Conservation (phyloP, 495 filamentous ascomycete species). For the Penicillium steckii region DNA sequence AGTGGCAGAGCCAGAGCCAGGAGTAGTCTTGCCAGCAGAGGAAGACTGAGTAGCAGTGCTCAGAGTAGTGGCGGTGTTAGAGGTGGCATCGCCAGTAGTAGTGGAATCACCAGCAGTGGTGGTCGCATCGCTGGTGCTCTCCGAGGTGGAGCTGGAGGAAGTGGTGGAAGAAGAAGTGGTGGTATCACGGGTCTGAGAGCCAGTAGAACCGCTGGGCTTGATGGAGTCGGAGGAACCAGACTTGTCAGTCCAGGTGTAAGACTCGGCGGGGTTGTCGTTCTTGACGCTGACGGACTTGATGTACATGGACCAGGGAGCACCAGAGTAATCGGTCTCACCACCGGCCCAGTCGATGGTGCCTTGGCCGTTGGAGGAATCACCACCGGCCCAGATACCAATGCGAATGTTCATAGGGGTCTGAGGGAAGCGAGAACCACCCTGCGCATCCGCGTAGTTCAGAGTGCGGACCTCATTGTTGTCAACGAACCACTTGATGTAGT, state of each 20-base stretch:
- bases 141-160: constrained; percentile 7
- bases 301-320: constrained; percentile 77
- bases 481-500: constrained; percentile 74
- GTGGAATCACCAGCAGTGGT: not conserved
- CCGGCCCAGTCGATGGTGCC: constrained; percentile 75
- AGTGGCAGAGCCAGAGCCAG: constrained; percentile 13
- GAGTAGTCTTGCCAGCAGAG: constrained; percentile 9
- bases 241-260: constrained; percentile 66
- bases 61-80: constrained; percentile 13
- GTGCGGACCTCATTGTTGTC: constrained; percentile 73
- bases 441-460: constrained; percentile 54
- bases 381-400: constrained; percentile 84
- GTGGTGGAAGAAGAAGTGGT: constrained; percentile 10
- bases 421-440: constrained; percentile 73
- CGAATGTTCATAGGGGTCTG: constrained; percentile 90
- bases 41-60: constrained; percentile 18
- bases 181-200: constrained; percentile 3
- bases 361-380: constrained; percentile 66
- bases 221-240: constrained; percentile 71
- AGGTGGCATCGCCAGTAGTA: constrained; percentile 1
- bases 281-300: constrained; percentile 56
- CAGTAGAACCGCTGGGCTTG: constrained; percentile 43
- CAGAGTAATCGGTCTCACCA: constrained; percentile 66
- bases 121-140: constrained; percentile 1
- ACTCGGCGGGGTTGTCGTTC: constrained; percentile 43